Base-by-base conservation (phyloP, 495 filamentous ascomycete genomes). In the Astrothelium macrocarpum region DNA sequence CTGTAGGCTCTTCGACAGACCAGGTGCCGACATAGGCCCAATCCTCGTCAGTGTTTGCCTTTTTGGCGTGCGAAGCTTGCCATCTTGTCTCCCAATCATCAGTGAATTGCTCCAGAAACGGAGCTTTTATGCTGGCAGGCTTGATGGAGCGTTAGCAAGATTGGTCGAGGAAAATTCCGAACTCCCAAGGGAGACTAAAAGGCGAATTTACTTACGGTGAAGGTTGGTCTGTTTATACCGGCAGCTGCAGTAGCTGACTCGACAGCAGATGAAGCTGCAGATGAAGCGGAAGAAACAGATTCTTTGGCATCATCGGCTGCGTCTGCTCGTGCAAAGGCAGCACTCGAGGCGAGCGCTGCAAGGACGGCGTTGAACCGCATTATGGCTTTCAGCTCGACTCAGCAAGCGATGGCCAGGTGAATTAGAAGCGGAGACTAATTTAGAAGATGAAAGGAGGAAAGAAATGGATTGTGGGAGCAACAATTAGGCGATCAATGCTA, bases 91-190 rank as follows among this genome's bases (percentile, higher is more conserved):
- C 60, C 93, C 94, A 97, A 78, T 88, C 93, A 64, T 91, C 86
- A 76, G 90, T 95, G 82, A 99, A 99, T 76, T 99, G 95, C 79
- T 99, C 95, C 63, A 97, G 78, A 86, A 99, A 97, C 45, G 91
- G 89, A 65, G 88, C 95, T 77, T 97, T 90, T 71, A 97, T 78
- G 62, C 80, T 81, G 60, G 89, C 87, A 59, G 95, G 93, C 93
- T 97, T 25, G 12, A 60, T 18, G 23, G 16, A n/a, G 25, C 46
- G 63, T 59, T 64, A 70, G 71, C 18, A 68, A 66, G 23, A 53
- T 45, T 25, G 56, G 25, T 36, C 32, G n/a, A 59, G 59, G 70
- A 59, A 74, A 74, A 69, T 70, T 59, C 49, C 39, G 59, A 53
- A 28, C 66, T 61, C 0, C 53, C 20, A 18, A 60, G 63, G 18